A percentile compares a stretch with the other conserved stretches of the same genome.
These are phyloP conservation scores for Oryza punctata DNA, from an alignment of 176 grass and related monocot genomes.

Conservation along the genomic window DNA sequence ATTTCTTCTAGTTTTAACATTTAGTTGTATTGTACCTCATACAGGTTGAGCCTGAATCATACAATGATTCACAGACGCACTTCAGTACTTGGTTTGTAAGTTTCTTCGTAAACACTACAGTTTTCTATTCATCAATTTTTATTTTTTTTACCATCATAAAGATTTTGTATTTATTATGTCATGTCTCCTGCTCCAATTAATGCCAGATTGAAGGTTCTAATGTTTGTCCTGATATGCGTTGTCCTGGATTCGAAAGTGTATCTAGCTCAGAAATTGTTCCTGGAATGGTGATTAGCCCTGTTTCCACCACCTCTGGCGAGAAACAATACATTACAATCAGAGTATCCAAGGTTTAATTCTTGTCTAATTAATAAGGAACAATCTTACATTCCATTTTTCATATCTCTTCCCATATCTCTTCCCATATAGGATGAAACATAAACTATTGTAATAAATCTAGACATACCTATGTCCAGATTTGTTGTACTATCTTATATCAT, in stretches of 20 bases:
- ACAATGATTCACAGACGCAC: slow-evolving; percentile 1
- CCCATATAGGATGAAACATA: too few species aligned
- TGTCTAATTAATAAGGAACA: not conserved
- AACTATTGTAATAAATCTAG: too few species aligned
- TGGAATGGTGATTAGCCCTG: not conserved
- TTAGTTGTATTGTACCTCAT: not conserved
- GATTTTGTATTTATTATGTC: too few species aligned
- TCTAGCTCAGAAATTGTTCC: not conserved
- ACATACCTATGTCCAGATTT: too few species aligned
- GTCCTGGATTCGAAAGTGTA: not conserved
- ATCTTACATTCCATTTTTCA: too few species aligned
- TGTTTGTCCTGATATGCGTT: not conserved
- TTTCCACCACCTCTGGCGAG: not conserved
- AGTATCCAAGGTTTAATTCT: not conserved
- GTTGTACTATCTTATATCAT: too few species aligned
- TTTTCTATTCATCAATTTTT: too few species aligned
- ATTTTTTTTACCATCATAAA: too few species aligned
- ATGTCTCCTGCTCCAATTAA: not conserved
- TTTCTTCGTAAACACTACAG: not conserved
- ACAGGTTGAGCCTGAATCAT: not conserved
- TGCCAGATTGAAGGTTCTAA: not conserved
- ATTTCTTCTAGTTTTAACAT: too few species aligned
- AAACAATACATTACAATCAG: not conserved
- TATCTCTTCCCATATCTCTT: too few species aligned
- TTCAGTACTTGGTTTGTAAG: not conserved